A percentile compares a stretch with the other conserved stretches of the same genome.
phyloP scores from a whole-genome alignment of 352 stramenopile species.

The Plasmopara muralis region DNA sequence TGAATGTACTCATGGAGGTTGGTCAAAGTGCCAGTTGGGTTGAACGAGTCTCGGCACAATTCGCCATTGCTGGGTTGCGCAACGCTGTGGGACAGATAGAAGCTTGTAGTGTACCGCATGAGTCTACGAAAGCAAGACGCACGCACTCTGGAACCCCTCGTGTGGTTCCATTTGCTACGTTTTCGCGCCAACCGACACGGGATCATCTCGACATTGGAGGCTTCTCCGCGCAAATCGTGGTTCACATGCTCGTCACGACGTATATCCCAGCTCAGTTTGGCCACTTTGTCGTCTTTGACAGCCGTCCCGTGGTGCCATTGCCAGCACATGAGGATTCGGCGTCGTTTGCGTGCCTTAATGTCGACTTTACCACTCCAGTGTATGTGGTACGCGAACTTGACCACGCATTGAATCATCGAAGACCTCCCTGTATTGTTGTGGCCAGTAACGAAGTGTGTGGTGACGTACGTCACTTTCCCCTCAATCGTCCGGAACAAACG shows the following conservation, averaged over 20 bases:
- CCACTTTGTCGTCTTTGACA: slow-evolving; percentile 86
- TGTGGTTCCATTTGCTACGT: slow-evolving; percentile 88
- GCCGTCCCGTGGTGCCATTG: slow-evolving; percentile 45
- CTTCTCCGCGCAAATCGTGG: slow-evolving; percentile 75
- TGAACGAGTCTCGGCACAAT: slow-evolving; percentile 48
- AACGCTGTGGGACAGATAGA: slow-evolving; percentile 59
- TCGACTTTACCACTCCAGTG: slow-evolving; percentile 29
- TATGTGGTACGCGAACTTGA: slow-evolving; percentile 76
- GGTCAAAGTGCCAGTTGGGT: slow-evolving; percentile 60
- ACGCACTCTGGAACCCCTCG: slow-evolving; percentile 78
- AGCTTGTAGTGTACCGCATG: slow-evolving; percentile 54
- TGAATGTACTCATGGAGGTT: slow-evolving; percentile 64
- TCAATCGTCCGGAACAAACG: slow-evolving; percentile 88
- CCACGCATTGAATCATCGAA: slow-evolving; percentile 83
- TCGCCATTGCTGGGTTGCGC: slow-evolving; percentile 39
- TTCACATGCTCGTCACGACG: slow-evolving; percentile 89
- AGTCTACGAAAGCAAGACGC: slow-evolving; percentile 45
- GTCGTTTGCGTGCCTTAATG: slow-evolving; percentile 38
- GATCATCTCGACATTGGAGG: slow-evolving; percentile 83
- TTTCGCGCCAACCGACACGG: slow-evolving; percentile 71
- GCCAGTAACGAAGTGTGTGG: slow-evolving; percentile 25
- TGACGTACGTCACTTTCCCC: slow-evolving; percentile 34
- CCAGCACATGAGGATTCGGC: slow-evolving; percentile 41
- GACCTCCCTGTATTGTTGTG: slow-evolving; percentile 78
- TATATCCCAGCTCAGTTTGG: slow-evolving; percentile 90